Evolutionary conservation across 768 basidiomycete species (phyloP), one percentile per base, ranked within the genome.

Genomic region (Porpolomopsis calyptriformis): DNA sequence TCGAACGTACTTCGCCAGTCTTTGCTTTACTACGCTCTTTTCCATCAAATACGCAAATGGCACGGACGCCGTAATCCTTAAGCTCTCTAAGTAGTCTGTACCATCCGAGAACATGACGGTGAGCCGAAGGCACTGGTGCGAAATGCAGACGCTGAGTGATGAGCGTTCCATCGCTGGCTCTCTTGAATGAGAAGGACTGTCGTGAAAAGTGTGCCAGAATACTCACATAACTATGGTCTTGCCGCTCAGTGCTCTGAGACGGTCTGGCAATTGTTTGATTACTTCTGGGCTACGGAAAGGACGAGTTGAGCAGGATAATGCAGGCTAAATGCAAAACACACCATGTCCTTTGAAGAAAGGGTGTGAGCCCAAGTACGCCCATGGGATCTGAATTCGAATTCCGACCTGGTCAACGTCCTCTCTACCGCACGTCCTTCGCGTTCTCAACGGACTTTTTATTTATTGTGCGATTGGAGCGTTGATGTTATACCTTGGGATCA

Each of bases 101-200:
- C 88, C 88, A 91, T 16, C 85, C 81, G 3, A 85, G 63, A 18
- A 90, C 70, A 60, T 91, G 88, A 24, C 81, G 73, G 53, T 78
- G 69, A 0, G 64, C 66, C 56, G 86, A 78, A 1, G 80, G 77
- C 43, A 70, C 62, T 11, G 72, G 79, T 0, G 80, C 72, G 60
- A 80, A 91, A 56, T 89, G 84, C 37, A 89, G 70, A 19, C 87
- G 76, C 57, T 87, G 85, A 0, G 87, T 91, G 56, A 91, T 72
- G 47, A 91, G 79, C 5, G 87, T 91, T 38, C 80, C 88, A 70
- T 91, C 88, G 36, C 88, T 90, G 54, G 43, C 18, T 33, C 19
- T 43, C 20, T 39, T 12, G 35, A 47, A 40, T 33, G 34, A 48
- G 47, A 50, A 49, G 33, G 39, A 41, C 44, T 44, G 23, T 33